Base-by-base conservation (phyloP, 2,329 filamentous ascomycete species). In the Lachnellula suecica region DNA sequence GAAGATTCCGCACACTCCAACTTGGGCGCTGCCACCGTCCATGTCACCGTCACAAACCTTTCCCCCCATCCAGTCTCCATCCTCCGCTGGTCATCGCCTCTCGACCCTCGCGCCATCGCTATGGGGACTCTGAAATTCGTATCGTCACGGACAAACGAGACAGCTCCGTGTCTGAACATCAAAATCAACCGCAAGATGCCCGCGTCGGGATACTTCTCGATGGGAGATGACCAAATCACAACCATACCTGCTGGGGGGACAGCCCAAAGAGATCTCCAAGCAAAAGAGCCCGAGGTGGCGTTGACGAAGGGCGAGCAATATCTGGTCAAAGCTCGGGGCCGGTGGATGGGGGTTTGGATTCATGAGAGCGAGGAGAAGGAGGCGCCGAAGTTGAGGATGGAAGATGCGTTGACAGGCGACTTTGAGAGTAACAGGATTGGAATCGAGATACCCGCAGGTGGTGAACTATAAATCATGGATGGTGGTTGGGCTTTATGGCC, bases 281-380 rank as follows among this genome's bases (percentile, higher is more conserved):
- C 60, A 24, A 64, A 62, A 11, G 43, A 71, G 20, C 65, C 65
- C 0, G 58, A 59, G 7, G 51, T 66, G 3, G 52, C 61, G 5
- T 52, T 72, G 22, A 50, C 59, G 11, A 55, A 58, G 9, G 70
- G 66, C 0, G 65, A 64, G 29, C 61, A 63, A 37, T 73, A 72
- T 54, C 54, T 59, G 2, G 61, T 70, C 6, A 58, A 59, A 24
- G 67, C 66, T 0, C 63, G 62, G 17, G 71, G 71, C 2, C 60
- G 56, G 27, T 72, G 70, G 71, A 68, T 70, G 57, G 63, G 63
- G 4, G 48, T 71, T 6, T 72, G 70, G 70, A 54, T 62, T 10
- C 46, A 45, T 19, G 41, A 35, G 11, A 25, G 29, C 13, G 44
- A 31, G 13, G 29, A 15, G 34, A 52, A 52, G 10, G 41, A 50